Percentiles rank a stretch among this genome's conserved stretches.
These are phyloP conservation scores for Komagataella populi DNA, from an alignment of 805 yeast species.

Conservation along the genomic window DNA sequence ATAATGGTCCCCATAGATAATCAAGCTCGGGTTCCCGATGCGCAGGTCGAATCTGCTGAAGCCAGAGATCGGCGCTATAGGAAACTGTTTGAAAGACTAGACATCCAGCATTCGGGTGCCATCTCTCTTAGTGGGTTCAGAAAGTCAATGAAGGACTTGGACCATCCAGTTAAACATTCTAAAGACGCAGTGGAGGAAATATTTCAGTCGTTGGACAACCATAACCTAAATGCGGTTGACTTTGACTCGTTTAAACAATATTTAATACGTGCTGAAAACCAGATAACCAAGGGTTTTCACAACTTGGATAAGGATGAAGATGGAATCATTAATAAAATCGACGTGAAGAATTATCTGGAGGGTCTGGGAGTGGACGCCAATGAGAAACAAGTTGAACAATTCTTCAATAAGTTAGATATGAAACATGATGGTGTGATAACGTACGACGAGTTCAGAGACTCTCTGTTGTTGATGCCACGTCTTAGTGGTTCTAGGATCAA, in stretches of 20 bases:
- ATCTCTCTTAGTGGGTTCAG: conserved; percentile 34
- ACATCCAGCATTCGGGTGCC: conserved; percentile 29
- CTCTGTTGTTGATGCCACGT: conserved; percentile 72
- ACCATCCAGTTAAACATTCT: conserved; percentile 55
- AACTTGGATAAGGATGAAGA: conserved; percentile 60
- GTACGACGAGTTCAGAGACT: conserved; percentile 77
- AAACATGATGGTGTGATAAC: conserved; percentile 57
- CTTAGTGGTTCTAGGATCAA: conserved; percentile 60
- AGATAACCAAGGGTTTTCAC: conserved; percentile 54
- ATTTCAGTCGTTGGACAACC: conserved; percentile 44
- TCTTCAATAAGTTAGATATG: conserved; percentile 43
- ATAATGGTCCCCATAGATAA: background rate
- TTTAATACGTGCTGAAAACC: conserved; percentile 53
- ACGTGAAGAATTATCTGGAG: conserved; percentile 52
- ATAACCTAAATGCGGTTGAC: conserved; percentile 43
- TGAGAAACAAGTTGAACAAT: conserved; percentile 33
- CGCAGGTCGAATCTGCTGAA: conserved; percentile 8
- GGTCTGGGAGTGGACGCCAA: conserved; percentile 40
- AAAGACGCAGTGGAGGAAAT: conserved; percentile 43
- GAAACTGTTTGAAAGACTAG: conserved; percentile 28
- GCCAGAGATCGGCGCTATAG: conserved; percentile 21
- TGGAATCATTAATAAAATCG: conserved; percentile 53
- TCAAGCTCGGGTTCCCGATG: background rate
- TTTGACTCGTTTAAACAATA: conserved; percentile 56
- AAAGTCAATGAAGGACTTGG: conserved; percentile 26